Evolutionary conservation across 805 yeast species (phyloP), one percentile per base, ranked within the genome.

Genomic region (Metschnikowia proteae): DNA sequence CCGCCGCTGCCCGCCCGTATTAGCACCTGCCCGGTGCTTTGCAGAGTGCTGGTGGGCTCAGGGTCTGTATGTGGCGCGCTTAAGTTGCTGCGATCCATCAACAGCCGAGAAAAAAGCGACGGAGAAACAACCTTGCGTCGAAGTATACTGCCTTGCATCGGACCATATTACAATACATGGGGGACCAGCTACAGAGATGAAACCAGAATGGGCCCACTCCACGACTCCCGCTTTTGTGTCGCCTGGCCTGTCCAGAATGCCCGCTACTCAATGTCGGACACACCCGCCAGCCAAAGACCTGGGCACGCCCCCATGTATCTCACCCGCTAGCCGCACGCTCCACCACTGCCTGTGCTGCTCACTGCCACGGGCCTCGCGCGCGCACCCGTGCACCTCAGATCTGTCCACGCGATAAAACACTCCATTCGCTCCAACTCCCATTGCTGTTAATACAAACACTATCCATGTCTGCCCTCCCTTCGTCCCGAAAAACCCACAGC

Each of bases 401-500:
- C 46, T 38, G 31, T 27, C 39, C 37, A 42, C 46, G 38, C 45
- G 38, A 29, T 40, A 27, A 26, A 38, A 23, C 33, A 34, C 39
- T 26, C 35, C 29, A 30, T 11, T 32, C 26, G 17, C 22, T n/a
- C 28, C n/a, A 17, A 17, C 17, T 17, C 17, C 17, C 17, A 17
- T 17, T 17, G 17, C 17, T 17, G 17, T 17, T 17, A 17, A 17
- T 17, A 17, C 10, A 9, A 22, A 22, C 13, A 40, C 6, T 23
- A 4, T 30, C 10, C 38, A 57, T 54, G 58, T 52, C 62, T 23
- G 73, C 75, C 17, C 65, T 71, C 47, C 75, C 77, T 17, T 71
- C 76, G 13, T 63, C 74, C n/a, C 66, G 67, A 49, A 72, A 71
- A 57, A 70, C 74, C 1, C 76, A 73, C 59, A 67, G 71, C 38